phyloP scores from a whole-genome alignment of 148 eudicot species.

The Nyssa sinensis region DNA sequence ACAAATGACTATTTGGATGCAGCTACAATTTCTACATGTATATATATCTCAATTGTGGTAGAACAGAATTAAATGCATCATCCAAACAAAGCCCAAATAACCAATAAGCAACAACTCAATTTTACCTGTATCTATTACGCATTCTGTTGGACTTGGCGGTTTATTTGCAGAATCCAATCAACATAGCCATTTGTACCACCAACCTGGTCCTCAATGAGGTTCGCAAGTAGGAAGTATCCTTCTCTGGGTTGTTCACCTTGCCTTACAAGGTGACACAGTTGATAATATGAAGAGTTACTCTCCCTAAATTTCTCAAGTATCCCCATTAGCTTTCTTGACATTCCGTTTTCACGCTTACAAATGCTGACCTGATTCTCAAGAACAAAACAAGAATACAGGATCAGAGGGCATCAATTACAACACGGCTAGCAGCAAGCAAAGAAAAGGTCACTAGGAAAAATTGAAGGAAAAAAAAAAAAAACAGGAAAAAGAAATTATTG shows the following conservation, averaged over 20 bases:
- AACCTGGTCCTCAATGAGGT: slow-evolving; percentile 84
- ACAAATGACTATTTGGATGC: no score
- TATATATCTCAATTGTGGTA: neutral
- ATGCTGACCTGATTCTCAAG: slow-evolving; percentile 52
- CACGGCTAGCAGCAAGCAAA: neutral
- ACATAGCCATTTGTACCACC: slow-evolving; percentile 74
- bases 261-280: slow-evolving; percentile 81
- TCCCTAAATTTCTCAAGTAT: slow-evolving; percentile 60
- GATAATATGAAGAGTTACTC: slow-evolving; percentile 69
- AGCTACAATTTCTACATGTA: no score
- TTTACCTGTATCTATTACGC: slow-evolving; percentile 55
- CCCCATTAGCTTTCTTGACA: slow-evolving; percentile 72
- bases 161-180: slow-evolving; percentile 79
- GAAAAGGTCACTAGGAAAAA: neutral
- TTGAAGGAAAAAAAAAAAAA: no score
- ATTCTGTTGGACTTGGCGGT: slow-evolving; percentile 84
- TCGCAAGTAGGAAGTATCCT: slow-evolving; percentile 76
- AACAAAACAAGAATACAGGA: slow-evolving; percentile 12
- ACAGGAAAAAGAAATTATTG: slow-evolving; percentile 1
- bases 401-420: slow-evolving; percentile 1
- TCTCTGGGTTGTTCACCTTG: slow-evolving; percentile 98
- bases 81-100: neutral
- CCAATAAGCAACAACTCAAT: slow-evolving; percentile 5
- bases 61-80: neutral
- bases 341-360: slow-evolving; percentile 51